Conservation (phyloP, 192 early-diverging fungal species). For the Entomortierella chlamydospora region DNA sequence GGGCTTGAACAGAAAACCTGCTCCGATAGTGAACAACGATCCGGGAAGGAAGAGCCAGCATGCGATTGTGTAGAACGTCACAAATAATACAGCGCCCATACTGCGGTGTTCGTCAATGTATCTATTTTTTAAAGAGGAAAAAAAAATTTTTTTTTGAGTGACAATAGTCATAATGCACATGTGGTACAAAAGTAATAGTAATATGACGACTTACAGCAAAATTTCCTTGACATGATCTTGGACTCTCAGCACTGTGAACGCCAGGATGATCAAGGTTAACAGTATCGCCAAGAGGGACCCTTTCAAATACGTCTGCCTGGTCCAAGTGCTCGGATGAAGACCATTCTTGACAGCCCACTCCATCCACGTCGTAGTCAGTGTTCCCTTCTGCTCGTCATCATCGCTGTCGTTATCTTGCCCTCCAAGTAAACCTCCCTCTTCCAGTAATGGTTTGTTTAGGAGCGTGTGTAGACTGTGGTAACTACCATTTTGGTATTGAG, state of each 20-base stretch:
- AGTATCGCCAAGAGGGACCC: constrained; percentile 11
- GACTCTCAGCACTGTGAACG: constrained; percentile 50
- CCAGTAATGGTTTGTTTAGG: constrained; percentile 13
- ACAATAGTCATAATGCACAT: no score
- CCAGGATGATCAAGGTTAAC: constrained; percentile 29
- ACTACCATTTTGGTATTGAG: constrained; percentile 10
- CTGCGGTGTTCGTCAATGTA: constrained; percentile 30
- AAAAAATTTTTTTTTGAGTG: not conserved
- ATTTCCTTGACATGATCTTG: constrained; percentile 60
- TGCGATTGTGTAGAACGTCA: constrained; percentile 40
- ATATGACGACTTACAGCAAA: constrained; percentile 25
- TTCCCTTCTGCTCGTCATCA: not conserved
- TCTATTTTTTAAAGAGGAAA: not conserved
- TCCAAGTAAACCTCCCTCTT: no score
- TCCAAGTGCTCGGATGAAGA: constrained; percentile 44
- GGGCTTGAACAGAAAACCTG: constrained; percentile 59
- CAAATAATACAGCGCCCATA: constrained; percentile 33
- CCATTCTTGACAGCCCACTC: constrained; percentile 40
- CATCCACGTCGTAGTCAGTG: constrained; percentile 12
- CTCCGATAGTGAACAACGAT: constrained; percentile 55
- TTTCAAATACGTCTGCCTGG: constrained; percentile 29
- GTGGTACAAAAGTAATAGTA: no score
- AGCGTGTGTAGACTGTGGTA: constrained; percentile 27
- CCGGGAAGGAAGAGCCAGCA: constrained; percentile 43
- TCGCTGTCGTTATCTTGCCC: not conserved